Conservation (phyloP, 108 stramenopile species). For the Nitzschia sp. region DNA sequence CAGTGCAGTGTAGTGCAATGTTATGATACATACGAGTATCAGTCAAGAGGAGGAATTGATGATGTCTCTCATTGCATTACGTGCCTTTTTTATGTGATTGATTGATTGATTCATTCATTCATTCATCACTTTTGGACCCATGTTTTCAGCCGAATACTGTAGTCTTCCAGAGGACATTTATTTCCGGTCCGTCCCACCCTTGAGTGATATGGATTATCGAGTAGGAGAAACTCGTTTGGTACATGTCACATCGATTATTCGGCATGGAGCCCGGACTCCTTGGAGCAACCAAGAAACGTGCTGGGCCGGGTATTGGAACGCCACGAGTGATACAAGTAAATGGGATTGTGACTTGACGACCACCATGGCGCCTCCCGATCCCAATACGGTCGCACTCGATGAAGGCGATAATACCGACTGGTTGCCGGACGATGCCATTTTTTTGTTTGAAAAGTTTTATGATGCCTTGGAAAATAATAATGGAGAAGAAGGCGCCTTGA, state of each 20-base stretch:
- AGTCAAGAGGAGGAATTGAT: too few species aligned
- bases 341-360: conserved; percentile 82
- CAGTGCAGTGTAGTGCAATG: too few species aligned
- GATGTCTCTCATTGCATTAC: too few species aligned
- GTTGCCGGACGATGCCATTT: conserved; percentile 21
- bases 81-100: too few species aligned
- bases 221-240: conserved; percentile 39
- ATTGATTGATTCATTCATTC: too few species aligned
- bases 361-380: conserved; percentile 46
- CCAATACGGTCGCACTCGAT: conserved; percentile 6
- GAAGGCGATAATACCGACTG: neutral
- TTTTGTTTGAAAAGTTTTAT: conserved; percentile 74
- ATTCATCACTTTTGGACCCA: too few species aligned
- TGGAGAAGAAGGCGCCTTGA: conserved; percentile 4
- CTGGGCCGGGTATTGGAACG: conserved; percentile 53
- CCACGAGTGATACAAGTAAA: conserved; percentile 32
- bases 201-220: too few species aligned
- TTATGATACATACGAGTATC: too few species aligned
- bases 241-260: conserved; percentile 80
- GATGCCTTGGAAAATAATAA: conserved; percentile 50
- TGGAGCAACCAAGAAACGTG: conserved; percentile 28
- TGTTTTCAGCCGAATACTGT: too few species aligned
- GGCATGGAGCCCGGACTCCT: conserved; percentile 82
- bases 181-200: too few species aligned
- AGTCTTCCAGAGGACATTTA: too few species aligned